These are phyloP conservation scores for Maudiozyma serrabonitensis DNA, from an alignment of 805 yeast species.

Conservation along the genomic window DNA sequence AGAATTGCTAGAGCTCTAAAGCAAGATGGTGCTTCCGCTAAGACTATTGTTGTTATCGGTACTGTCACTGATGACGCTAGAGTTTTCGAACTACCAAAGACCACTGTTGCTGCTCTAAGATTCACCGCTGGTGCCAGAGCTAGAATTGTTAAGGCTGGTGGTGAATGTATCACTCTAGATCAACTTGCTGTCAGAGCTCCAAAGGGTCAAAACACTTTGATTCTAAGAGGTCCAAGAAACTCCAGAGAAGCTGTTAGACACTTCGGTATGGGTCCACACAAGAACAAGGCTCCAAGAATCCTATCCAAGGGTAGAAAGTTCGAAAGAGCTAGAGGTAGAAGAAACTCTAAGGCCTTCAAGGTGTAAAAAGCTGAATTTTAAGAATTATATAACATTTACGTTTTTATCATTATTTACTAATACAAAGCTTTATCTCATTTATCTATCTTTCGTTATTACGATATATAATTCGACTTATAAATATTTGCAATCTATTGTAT, in stretches of 20 bases:
- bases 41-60: conserved; percentile 97
- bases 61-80: conserved; percentile 98
- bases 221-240: conserved; percentile 98
- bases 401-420: not conserved
- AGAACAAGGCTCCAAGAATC: conserved; percentile 98
- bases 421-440: not conserved
- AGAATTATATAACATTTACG: not conserved
- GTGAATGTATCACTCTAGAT: conserved; percentile 98
- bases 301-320: conserved; percentile 97
- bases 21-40: conserved; percentile 77
- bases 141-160: conserved; percentile 95
- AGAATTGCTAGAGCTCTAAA: conserved; percentile 77
- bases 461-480: no score
- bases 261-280: conserved; percentile 99
- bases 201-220: conserved; percentile 97
- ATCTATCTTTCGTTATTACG: not conserved
- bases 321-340: conserved; percentile 99
- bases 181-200: conserved; percentile 99
- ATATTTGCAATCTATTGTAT: no score
- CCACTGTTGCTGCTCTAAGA: conserved; percentile 97
- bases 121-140: conserved; percentile 99
- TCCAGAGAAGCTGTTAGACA: conserved; percentile 99
- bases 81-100: conserved; percentile 88
- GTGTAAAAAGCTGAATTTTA: conserved; percentile 50
- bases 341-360: conserved; percentile 99